Conservation (phyloP, 768 basidiomycete species). For the Trametes villosa region DNA sequence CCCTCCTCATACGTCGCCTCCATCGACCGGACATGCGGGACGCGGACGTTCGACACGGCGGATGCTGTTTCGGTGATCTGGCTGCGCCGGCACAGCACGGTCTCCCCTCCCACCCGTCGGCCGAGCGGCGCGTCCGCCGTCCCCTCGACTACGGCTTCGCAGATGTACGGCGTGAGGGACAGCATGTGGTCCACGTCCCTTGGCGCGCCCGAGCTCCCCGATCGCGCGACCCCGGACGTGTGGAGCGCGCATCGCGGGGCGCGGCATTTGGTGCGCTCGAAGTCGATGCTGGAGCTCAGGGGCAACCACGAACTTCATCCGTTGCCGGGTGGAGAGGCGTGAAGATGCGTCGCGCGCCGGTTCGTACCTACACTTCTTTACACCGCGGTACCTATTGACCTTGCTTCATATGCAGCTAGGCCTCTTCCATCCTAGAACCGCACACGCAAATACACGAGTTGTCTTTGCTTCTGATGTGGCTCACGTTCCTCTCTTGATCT, state of each 20-base stretch:
- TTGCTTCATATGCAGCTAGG: too few relatives aligned
- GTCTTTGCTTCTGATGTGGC: too few relatives aligned
- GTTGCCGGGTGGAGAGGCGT: not conserved
- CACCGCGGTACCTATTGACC: too few relatives aligned
- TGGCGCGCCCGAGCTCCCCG: not conserved
- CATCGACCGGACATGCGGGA: not conserved
- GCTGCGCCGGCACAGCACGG: conserved; percentile 2
- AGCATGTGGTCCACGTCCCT: not conserved
- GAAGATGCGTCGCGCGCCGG: not conserved
- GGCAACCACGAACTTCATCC: not conserved
- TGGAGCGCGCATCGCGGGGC: not conserved
- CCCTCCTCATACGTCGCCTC: not conserved
- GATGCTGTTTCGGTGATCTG: not conserved
- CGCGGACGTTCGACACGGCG: not conserved
- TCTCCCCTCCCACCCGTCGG: not conserved
- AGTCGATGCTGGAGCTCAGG: not conserved
- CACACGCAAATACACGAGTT: too few relatives aligned
- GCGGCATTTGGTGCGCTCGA: not conserved
- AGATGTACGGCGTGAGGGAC: conserved; percentile 21
- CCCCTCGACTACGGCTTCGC: conserved; percentile 11
- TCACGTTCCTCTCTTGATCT: too few relatives aligned
- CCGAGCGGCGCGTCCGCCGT: conserved; percentile 4
- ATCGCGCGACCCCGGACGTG: not conserved
- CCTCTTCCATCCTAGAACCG: too few relatives aligned
- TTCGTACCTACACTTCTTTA: not conserved